Conservation (phyloP, 352 stramenopile species). For the Globisporangium spiculum region DNA sequence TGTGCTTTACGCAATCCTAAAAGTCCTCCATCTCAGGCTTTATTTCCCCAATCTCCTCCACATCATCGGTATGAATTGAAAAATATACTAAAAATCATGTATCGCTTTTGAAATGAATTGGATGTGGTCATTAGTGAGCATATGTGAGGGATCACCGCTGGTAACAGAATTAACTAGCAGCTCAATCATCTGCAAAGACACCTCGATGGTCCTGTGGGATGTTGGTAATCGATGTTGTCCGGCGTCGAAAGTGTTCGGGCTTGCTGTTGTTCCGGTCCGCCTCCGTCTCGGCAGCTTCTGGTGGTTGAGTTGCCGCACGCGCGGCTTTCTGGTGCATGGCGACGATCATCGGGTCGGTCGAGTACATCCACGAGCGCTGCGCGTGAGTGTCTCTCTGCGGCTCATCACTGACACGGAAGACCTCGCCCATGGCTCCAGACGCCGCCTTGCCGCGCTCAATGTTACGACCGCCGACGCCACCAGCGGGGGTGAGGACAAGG, state of each 20-base stretch:
- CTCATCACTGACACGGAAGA: constrained; percentile 51
- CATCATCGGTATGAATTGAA: constrained; percentile 11
- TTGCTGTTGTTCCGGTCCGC: constrained; percentile 16
- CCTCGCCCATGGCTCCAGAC: constrained; percentile 62
- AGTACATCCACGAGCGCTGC: constrained; percentile 80
- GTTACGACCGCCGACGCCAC: constrained; percentile 36
- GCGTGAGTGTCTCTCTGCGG: constrained; percentile 67
- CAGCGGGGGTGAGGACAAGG: constrained; percentile 40
- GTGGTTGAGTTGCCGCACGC: constrained; percentile 10
- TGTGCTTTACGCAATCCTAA: constrained; percentile 38
- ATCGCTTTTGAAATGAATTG: background rate
- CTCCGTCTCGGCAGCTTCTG: constrained; percentile 8
- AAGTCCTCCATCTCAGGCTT: background rate
- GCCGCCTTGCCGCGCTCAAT: constrained; percentile 61
- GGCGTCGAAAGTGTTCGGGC: constrained; percentile 28
- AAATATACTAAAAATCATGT: constrained; percentile 9
- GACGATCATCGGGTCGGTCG: constrained; percentile 61
- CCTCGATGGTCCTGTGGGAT: constrained; percentile 50
- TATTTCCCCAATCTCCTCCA: background rate
- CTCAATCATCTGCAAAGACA: constrained; percentile 63
- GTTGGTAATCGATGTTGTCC: constrained; percentile 59
- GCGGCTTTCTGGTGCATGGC: constrained; percentile 36
- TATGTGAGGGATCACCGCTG: background rate
- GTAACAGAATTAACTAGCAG: background rate
- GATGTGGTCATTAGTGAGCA: background rate